Conservation (phyloP, 768 basidiomycete species). For the Phallus indusiatus region DNA sequence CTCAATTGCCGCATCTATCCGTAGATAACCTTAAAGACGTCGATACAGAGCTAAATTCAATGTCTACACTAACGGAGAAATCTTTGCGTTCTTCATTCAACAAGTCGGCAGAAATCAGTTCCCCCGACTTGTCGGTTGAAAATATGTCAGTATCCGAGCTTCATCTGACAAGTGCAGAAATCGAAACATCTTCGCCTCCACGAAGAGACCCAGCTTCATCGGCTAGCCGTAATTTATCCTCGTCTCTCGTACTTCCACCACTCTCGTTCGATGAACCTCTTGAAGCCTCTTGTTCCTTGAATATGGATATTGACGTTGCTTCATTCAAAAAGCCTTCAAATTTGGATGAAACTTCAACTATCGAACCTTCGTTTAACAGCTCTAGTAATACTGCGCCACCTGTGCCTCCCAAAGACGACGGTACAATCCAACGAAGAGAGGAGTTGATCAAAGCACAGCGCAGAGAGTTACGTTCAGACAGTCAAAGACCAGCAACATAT, state of each 20-base stretch:
- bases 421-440: conserved; percentile 8
- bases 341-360: neutral
- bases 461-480: neutral
- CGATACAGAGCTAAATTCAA: neutral
- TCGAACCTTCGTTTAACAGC: neutral
- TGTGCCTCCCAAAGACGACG: conserved; percentile 5
- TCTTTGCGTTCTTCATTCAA: neutral
- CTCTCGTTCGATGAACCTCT: conserved; percentile 2
- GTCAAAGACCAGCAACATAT: neutral
- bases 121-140: neutral
- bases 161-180: neutral
- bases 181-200: conserved; percentile 5
- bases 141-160: conserved; percentile 2
- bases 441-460: conserved; percentile 3
- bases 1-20: neutral
- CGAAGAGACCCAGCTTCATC: neutral
- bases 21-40: neutral
- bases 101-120: neutral
- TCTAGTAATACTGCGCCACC: neutral
- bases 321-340: neutral
- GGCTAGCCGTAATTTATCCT: neutral
- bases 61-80: neutral
- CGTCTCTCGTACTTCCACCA: conserved; percentile 2
- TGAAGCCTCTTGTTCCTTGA: neutral
- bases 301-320: neutral